phyloP scores from a whole-genome alignment of 306 rosid genomes.

The Prosopis cineraria region DNA sequence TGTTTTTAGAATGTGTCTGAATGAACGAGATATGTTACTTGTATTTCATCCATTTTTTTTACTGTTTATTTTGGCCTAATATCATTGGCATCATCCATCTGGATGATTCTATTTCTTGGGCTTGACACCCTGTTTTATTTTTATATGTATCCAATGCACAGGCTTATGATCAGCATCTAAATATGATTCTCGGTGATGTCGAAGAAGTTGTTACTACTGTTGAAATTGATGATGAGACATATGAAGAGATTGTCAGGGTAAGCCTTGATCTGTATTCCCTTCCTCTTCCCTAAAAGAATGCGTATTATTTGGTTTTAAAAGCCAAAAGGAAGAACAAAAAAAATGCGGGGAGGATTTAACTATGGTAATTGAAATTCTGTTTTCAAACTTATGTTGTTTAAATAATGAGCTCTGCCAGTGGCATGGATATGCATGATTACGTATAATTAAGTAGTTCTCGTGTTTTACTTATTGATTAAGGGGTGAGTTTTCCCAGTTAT shows the following conservation, averaged over 20 bases:
- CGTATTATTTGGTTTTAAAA: background rate
- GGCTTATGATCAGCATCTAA: constrained; percentile 99
- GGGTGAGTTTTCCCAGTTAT: background rate
- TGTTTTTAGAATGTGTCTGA: background rate
- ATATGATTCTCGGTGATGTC: constrained; percentile 99
- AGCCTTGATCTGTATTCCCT: constrained; percentile 25
- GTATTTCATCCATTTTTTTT: background rate
- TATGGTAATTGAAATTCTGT: background rate
- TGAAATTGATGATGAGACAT: constrained; percentile 97
- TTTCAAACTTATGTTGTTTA: background rate
- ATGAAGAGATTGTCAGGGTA: constrained; percentile 99
- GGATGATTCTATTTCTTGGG: background rate
- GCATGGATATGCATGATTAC: background rate
- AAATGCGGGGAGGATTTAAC: background rate
- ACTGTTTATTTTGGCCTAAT: constrained; percentile 16
- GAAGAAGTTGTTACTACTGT: constrained; percentile 92
- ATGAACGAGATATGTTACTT: background rate
- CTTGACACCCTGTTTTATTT: background rate
- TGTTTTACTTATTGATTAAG: background rate
- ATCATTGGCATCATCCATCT: background rate
- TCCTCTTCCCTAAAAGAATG: background rate
- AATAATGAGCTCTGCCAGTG: background rate
- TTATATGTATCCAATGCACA: constrained; percentile 40
- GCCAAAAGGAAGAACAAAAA: background rate
- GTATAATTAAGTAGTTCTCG: background rate